Conservation (phyloP, 345 rosid genomes). For the Syzygium jambos region DNA sequence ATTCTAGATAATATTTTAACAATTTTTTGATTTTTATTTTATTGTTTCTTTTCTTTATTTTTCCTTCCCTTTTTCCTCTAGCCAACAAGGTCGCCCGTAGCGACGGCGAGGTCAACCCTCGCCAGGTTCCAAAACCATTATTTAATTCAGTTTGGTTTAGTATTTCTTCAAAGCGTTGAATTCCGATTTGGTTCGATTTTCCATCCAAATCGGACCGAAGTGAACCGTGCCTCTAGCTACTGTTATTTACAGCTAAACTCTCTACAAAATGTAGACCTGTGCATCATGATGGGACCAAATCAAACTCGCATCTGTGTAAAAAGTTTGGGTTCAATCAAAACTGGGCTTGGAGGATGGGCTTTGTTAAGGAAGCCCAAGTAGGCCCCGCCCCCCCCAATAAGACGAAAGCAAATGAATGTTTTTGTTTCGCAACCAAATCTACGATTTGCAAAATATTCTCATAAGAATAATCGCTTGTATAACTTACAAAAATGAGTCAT, state of each 20-base stretch:
- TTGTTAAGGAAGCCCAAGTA: not conserved
- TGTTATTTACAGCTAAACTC: not conserved
- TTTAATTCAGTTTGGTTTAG: not conserved
- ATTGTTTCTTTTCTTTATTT: too few relatives aligned
- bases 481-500: not conserved
- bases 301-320: not conserved
- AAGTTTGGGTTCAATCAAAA: not conserved
- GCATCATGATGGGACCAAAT: not conserved
- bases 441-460: not conserved
- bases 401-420: not conserved
- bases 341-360: not conserved
- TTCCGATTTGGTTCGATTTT: not conserved
- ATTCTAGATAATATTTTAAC: too few relatives aligned
- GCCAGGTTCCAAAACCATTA: not conserved
- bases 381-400: not conserved
- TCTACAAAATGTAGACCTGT: not conserved
- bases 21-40: too few relatives aligned
- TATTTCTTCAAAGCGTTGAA: not conserved
- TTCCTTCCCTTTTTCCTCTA: too few relatives aligned
- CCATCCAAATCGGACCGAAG: not conserved
- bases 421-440: not conserved
- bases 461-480: not conserved
- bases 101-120: too few relatives aligned
- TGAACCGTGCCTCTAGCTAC: not conserved
- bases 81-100: too few relatives aligned